Conservation (phyloP, 352 stramenopile species). For the Phytophthora constricta region DNA sequence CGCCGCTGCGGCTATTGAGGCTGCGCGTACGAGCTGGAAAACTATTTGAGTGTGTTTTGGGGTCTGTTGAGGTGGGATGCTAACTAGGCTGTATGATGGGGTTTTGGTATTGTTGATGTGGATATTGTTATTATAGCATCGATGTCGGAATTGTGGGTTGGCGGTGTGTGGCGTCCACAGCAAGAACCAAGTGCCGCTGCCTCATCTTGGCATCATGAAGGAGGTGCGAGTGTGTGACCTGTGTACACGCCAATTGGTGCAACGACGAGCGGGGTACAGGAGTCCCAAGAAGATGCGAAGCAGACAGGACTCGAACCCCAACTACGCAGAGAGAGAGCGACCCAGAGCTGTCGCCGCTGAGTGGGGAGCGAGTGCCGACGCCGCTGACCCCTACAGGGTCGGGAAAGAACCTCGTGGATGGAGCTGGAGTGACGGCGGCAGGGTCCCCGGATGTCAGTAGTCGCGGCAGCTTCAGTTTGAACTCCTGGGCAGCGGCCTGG, state of each 20-base stretch:
- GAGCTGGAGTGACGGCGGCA: background rate
- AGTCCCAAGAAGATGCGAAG: constrained; percentile 41
- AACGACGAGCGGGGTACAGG: constrained; percentile 70
- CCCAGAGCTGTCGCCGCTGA: constrained; percentile 35
- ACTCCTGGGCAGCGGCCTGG: constrained; percentile 28
- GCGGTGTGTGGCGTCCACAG: constrained; percentile 78
- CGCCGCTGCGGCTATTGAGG: constrained; percentile 50
- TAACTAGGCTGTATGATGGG: no score
- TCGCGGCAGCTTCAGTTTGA: constrained; percentile 39
- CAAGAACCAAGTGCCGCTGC: constrained; percentile 79
- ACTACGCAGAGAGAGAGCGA: constrained; percentile 38
- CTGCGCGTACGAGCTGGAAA: constrained; percentile 43
- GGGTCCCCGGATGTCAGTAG: constrained; percentile 15
- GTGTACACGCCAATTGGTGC: constrained; percentile 71
- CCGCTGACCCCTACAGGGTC: constrained; percentile 14
- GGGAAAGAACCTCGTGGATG: constrained; percentile 18
- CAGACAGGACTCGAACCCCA: constrained; percentile 31
- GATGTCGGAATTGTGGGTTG: constrained; percentile 69
- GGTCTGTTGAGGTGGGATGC: background rate
- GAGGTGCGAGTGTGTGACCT: constrained; percentile 79
- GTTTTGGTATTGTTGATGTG: constrained; percentile 1
- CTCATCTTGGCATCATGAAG: constrained; percentile 76
- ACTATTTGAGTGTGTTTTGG: constrained; percentile 15
- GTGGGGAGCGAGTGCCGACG: constrained; percentile 24
- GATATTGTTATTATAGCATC: constrained; percentile 43